Percentiles rank a stretch among this genome's conserved stretches.
phyloP scores from a whole-genome alignment of 2,329 filamentous ascomycete genomes.

The Dothideomycetes sp. region DNA sequence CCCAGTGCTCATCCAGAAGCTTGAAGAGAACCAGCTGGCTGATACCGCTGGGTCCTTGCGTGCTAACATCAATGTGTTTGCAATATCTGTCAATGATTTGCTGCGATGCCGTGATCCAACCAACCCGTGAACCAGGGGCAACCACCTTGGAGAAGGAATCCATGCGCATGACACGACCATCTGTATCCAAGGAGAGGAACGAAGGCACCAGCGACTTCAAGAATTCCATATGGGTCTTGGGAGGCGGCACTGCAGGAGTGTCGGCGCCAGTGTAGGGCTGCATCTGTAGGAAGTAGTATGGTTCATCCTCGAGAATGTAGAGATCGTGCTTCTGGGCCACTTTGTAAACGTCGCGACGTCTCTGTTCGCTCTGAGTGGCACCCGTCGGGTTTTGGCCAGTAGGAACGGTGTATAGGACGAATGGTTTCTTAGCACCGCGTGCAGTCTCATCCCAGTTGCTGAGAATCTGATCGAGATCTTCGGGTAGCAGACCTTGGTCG shows the following conservation, averaged over 20 bases:
- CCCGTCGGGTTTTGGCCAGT: conserved; percentile 90
- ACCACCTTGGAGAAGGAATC: conserved; percentile 93
- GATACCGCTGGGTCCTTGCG: conserved; percentile 77
- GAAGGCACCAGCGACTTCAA: conserved; percentile 64
- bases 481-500: conserved; percentile 53
- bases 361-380: conserved; percentile 61
- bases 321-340: conserved; percentile 77
- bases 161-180: conserved; percentile 81
- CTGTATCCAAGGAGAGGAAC: conserved; percentile 68
- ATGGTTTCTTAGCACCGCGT: conserved; percentile 53
- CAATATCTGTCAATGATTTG: conserved; percentile 77
- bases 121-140: conserved; percentile 68
- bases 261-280: conserved; percentile 57
- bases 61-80: conserved; percentile 72
- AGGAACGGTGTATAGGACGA: conserved; percentile 61
- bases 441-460: conserved; percentile 53
- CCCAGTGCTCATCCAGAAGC: conserved; percentile 88
- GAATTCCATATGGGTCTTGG: conserved; percentile 61
- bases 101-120: conserved; percentile 82
- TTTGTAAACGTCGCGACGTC: conserved; percentile 64
- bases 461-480: conserved; percentile 53
- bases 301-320: conserved; percentile 84
- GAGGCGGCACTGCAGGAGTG: conserved; percentile 44
- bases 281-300: conserved; percentile 92
- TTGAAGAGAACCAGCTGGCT: conserved; percentile 79